Conservation (phyloP, 371 early-diverging fungal species). For the Mortierella sp. region DNA sequence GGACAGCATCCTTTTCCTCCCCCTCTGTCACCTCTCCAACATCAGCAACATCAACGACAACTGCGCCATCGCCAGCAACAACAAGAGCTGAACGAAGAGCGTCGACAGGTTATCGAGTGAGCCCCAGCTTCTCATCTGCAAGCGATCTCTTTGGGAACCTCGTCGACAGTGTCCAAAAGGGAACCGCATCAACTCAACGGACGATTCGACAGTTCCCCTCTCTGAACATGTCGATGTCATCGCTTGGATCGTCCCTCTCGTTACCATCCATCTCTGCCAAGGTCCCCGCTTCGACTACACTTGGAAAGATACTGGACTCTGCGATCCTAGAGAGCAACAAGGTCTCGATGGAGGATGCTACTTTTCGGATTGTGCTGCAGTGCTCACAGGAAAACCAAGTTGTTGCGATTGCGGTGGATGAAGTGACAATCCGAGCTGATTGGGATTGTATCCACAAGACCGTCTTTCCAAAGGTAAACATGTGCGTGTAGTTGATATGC, state of each 20-base stretch:
- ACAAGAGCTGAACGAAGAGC: conserved; percentile 11
- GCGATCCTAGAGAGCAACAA: conserved; percentile 35
- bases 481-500: not conserved
- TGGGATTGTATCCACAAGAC: conserved; percentile 56
- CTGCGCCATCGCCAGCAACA: not conserved
- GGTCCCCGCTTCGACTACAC: conserved; percentile 12
- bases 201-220: conserved; percentile 41
- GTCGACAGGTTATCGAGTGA: conserved; percentile 25
- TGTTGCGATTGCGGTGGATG: conserved; percentile 39
- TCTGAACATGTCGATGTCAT: conserved; percentile 23
- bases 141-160: conserved; percentile 45
- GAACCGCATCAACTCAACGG: conserved; percentile 26
- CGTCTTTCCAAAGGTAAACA: conserved; percentile 51
- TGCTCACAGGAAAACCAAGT: conserved; percentile 48
- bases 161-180: conserved; percentile 41
- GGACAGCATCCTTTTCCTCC: conserved; percentile 16
- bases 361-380: conserved; percentile 45
- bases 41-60: not conserved
- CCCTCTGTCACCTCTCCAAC: not conserved
- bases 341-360: conserved; percentile 43
- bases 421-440: conserved; percentile 35
- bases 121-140: conserved; percentile 32
- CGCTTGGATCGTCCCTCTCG: conserved; percentile 22
- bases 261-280: conserved; percentile 21
- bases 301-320: conserved; percentile 39